A percentile compares a stretch with the other conserved stretches of the same genome.
These are phyloP conservation scores for Lasiodiplodia citricola DNA, from an alignment of 2,329 filamentous ascomycete genomes.

Conservation along the genomic window DNA sequence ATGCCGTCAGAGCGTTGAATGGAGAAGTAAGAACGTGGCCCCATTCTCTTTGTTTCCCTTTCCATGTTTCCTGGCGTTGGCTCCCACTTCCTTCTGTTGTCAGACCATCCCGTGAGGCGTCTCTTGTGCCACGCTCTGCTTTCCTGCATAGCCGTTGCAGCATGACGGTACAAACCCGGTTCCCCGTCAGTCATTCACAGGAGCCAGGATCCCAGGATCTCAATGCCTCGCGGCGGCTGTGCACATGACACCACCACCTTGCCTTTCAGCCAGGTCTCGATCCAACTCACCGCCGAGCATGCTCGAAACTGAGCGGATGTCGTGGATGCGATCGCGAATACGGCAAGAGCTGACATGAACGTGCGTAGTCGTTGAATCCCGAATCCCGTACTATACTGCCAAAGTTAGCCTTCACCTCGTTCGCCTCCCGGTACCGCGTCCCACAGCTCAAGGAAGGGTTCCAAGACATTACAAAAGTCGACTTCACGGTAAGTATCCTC, in stretches of 20 bases:
- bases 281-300: background rate
- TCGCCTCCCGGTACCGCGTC: slow-evolving; percentile 72
- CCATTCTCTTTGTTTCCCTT: slow-evolving; percentile 32
- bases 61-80: background rate
- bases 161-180: background rate
- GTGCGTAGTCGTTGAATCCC: slow-evolving; percentile 70
- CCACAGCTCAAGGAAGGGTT: slow-evolving; percentile 81
- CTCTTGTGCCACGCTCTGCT: background rate
- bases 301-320: background rate
- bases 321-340: background rate
- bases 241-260: background rate
- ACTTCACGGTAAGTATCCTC: slow-evolving; percentile 64
- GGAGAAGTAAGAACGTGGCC: slow-evolving; percentile 29
- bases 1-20: slow-evolving; percentile 75
- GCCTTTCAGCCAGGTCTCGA: background rate
- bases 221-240: background rate
- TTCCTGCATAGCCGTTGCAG: slow-evolving; percentile 1
- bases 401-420: slow-evolving; percentile 79
- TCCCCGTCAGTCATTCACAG: slow-evolving; percentile 26
- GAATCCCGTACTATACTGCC: slow-evolving; percentile 78
- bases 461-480: slow-evolving; percentile 74
- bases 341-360: background rate
- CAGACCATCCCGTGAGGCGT: slow-evolving; percentile 16
- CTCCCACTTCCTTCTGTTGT: slow-evolving; percentile 6
- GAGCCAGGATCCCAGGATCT: slow-evolving; percentile 37